Conservation (phyloP, 805 yeast species). For the Millerozyma acaciae region DNA sequence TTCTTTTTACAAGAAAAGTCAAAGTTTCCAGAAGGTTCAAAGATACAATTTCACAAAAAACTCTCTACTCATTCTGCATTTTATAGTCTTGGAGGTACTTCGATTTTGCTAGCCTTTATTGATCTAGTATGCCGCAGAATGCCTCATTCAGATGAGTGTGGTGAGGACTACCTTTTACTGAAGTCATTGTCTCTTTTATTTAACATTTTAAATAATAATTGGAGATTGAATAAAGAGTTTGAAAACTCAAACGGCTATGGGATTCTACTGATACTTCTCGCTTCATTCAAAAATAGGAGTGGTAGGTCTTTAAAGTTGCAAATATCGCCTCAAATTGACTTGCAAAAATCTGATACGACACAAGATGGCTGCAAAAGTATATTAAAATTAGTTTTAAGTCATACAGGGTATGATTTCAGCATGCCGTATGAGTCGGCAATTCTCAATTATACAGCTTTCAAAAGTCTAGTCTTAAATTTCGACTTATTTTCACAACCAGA, state of each 20-base stretch:
- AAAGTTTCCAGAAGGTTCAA: conserved; percentile 6
- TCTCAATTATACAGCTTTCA: conserved; percentile 53
- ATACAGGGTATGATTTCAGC: conserved; percentile 52
- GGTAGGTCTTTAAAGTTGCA: conserved; percentile 14
- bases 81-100: conserved; percentile 50
- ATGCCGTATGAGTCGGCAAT: conserved; percentile 56
- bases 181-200: conserved; percentile 40
- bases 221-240: conserved; percentile 54
- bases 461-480: conserved; percentile 45
- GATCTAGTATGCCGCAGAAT: too few relatives aligned
- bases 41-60: conserved; percentile 19
- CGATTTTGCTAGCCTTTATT: conserved; percentile 41
- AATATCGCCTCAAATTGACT: conserved; percentile 7
- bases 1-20: conserved; percentile 8
- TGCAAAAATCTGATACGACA: conserved; percentile 6
- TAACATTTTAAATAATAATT: conserved; percentile 39
- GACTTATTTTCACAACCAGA: conserved; percentile 65
- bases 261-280: conserved; percentile 50
- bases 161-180: conserved; percentile 22
- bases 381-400: conserved; percentile 45
- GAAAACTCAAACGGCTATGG: conserved; percentile 60
- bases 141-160: conserved; percentile 13
- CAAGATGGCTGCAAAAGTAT: conserved; percentile 22
- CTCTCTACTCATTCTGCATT: conserved; percentile 28
- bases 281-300: conserved; percentile 34